Evolutionary conservation across 2,329 filamentous ascomycete genomes (phyloP), one percentile per base, ranked within the genome.

Genomic region (Aureobasidium sp.): DNA sequence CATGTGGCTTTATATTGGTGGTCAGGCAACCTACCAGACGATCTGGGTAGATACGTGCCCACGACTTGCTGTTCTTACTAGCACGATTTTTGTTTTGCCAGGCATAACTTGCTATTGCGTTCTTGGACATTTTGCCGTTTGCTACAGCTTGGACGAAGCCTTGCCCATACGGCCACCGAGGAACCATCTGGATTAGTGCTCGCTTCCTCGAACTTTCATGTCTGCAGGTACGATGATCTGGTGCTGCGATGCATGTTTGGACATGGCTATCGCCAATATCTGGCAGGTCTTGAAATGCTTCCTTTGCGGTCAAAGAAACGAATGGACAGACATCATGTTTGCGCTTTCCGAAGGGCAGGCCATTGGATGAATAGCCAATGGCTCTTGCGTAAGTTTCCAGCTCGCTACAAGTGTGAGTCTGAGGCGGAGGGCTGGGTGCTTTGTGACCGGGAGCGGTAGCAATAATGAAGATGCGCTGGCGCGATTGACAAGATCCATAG

Each of bases 401-500:
- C 24, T 60, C 57, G 3, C 13, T 12, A 34, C 44, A 60, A 0
- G 82, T 82, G 69, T 93, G 88, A 0, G 88, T 89, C 0, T 82
- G 77, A 0, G 72, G 65, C 0, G 88, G 88, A 2, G 78, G 75
- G 0, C 74, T 70, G 0, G 88, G 83, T 0, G 88, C 81, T 1
- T 70, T 72, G 3, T 83, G 73, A 0, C 85, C 87, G 0, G 89
- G 87, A 0, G 88, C 88, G 0, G 88, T 83, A 64, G 92, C 87
- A 2, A 82, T 77, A 1, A 94, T 78, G 64, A 95, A 91, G 0
- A 93, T 77, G 7, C 90, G 80, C 3, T 80, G 82, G 5, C 90
- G 82, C 3, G 75, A 77, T 69, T 94, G 89, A 0, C 84, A 76
- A 2, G 85, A 84, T 0, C 89, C 88, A 65, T 82, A 84, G 0